Evolutionary conservation across 75 land plant genomes (phyloP).

Genomic region (Selaginella tamariscina): DNA sequence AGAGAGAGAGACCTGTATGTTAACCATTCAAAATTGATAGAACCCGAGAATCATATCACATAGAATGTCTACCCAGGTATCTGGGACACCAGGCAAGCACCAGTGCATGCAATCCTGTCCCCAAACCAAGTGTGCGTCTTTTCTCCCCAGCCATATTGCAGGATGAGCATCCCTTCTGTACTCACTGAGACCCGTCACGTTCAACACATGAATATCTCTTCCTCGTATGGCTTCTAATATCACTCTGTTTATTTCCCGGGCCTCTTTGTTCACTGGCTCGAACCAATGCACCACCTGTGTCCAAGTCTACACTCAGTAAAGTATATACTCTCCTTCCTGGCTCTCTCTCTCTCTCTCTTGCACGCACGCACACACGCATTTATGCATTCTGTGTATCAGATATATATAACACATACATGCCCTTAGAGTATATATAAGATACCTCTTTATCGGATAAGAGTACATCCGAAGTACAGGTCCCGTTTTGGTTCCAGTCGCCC

Average conservation of each 20-base stretch:
- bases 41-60: constrained; percentile 24
- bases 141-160: constrained; percentile 80
- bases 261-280: constrained; percentile 76
- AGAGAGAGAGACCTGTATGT: too few species aligned
- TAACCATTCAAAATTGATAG: too few species aligned
- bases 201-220: constrained; percentile 40
- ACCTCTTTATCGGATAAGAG: constrained; percentile 66
- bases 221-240: constrained; percentile 34
- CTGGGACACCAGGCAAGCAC: constrained; percentile 95
- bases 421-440: too few species aligned
- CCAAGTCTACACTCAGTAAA: too few species aligned
- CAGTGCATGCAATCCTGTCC: constrained; percentile 99
- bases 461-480: constrained; percentile 56
- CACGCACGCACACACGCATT: constrained; percentile 19
- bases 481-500: constrained; percentile 94
- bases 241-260: constrained; percentile 52
- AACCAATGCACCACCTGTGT: constrained; percentile 84
- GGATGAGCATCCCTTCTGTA: constrained; percentile 95
- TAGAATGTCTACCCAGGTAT: constrained; percentile 84
- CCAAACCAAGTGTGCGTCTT: constrained; percentile 80
- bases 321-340: too few species aligned
- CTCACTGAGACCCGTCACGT: constrained; percentile 77
- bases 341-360: too few species aligned
- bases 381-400: constrained; percentile 42
- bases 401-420: too few species aligned